Conservation (phyloP, 1,139 yeast species). For the Nakaseomyces nivariensis region DNA sequence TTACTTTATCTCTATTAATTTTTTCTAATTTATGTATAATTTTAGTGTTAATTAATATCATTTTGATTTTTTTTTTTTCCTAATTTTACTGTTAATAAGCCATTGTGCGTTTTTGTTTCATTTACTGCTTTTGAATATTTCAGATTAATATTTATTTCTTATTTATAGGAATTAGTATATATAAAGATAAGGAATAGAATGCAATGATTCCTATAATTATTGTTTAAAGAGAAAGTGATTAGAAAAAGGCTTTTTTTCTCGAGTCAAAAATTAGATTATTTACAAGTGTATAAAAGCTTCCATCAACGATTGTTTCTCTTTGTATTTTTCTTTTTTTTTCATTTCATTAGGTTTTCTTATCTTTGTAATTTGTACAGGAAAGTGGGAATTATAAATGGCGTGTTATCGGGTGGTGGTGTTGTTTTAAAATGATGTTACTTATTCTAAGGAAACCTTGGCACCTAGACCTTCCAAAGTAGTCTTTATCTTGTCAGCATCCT, state of each 20-base stretch:
- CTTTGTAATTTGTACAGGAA: too few relatives aligned
- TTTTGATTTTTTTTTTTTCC: too few relatives aligned
- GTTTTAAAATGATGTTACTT: background rate
- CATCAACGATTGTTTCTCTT: background rate
- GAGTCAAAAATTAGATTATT: background rate
- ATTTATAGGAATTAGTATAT: background rate
- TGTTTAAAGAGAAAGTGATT: too few relatives aligned
- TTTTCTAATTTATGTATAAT: too few relatives aligned
- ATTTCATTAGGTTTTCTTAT: background rate
- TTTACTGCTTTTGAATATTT: background rate
- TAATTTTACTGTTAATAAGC: too few relatives aligned
- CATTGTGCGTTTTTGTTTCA: too few relatives aligned
- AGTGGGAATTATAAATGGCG: too few relatives aligned
- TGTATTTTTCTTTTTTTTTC: background rate
- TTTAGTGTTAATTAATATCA: too few relatives aligned
- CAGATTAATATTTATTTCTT: background rate
- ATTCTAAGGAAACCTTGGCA: slow-evolving; percentile 80
- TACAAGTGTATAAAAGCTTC: background rate
- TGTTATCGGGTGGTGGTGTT: background rate
- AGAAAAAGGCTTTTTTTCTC: too few relatives aligned
- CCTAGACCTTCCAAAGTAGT: slow-evolving; percentile 88
- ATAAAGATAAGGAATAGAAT: background rate
- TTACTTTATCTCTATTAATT: too few relatives aligned
- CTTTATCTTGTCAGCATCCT: slow-evolving; percentile 74
- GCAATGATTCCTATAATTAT: background rate